Base-by-base conservation (phyloP, 768 basidiomycete genomes). In the Serendipita indica region DNA sequence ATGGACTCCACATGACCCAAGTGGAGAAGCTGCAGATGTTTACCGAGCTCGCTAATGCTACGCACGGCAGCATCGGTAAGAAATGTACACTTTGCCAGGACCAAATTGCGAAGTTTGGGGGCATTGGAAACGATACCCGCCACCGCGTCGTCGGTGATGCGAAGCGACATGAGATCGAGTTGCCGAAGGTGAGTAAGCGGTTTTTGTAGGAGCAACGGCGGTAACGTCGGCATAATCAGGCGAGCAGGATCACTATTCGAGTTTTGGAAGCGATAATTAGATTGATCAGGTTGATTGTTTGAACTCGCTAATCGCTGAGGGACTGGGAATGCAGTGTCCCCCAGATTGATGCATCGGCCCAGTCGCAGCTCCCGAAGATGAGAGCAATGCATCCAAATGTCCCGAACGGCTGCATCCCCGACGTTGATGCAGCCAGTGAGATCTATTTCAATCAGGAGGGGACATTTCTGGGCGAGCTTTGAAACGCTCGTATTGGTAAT, bases 301-400 rank as follows among this genome's bases (percentile, higher is more conserved):
- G 46, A 60, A 58, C 62, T 39, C 65, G 1, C 58, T 75, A 41
- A 33, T 54, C 32, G 22, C 39, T 78, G 72, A 4, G 84, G 77
- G 56, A 84, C 78, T 3, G 94, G 92, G 75, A 98, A 93, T 1
- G 83, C 92, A 18, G 79, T 73, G 67, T 92, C 89, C 14, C 87
- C 89, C 63, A 98, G 74, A 59, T 81, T 76, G 4, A 73, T 70
- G 68, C 90, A 92, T 58, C 85, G 80, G 5, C 86, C 84, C 41
- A 98, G 76, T 41, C 85, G 80, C 73, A 99, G 79, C 70, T 99
- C 96, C 57, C 94, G 85, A 76, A 99, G 86, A 66, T 90, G 80
- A 27, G 73, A 72, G 1, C 84, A 84, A 65, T 86, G 72, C 10
- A 78, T 73, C 88, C 93, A 93, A 32, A 98, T 78, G 62, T 89